Evolutionary conservation across 208 protist genomes (phyloP), one percentile per base, ranked within the genome.

Genomic region (Leishmania lainsoni): DNA sequence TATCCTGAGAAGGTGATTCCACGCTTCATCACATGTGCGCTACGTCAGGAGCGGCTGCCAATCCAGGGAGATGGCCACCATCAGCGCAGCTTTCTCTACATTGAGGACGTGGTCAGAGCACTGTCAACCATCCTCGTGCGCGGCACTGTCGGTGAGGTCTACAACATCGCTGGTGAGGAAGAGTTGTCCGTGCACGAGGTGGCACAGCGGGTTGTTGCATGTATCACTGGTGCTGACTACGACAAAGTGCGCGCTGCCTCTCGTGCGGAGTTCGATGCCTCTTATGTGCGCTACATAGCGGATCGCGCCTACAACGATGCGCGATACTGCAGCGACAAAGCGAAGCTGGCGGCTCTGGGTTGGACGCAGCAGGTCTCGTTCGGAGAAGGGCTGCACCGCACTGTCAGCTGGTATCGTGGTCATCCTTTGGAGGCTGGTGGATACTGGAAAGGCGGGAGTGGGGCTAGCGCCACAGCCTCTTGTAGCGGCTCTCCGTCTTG

Each of bases 1-100:
- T 98, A 95, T 79, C 94, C 96, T 52, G 96, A 98, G 76, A 98
- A 99, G 83, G 63, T 98, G 29, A 94, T 98, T 22, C 96, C 94
- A 48, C 90, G 93, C 49, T 98, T 98, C 80, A 87, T 97, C 68
- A 86, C 79, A 63, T 81, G 93, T 14, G 73, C 90, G 20, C 56
- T 85, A 52, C 71, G 78, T 1, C 90, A 87, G 12, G 52, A 90
- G 68, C 89, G 88, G 65, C 83, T 92, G 78, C 91, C 90, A 3
- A 90, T 96, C 63, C 91, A 92, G 16, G 90, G 91, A 9, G 83
- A 80, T 61, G 90, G 89, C 26, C 69, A 76, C n/a, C 85, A 89
- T 69, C 81, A 76, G 52, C 85, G 89, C 35, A 91, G 81, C 45
- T 93, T 93, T 79, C 84, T 98, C 66, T 91, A 96, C 63, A 94